phyloP scores from a whole-genome alignment of 2,329 filamentous ascomycete species.

The Davidsoniella virescens region DNA sequence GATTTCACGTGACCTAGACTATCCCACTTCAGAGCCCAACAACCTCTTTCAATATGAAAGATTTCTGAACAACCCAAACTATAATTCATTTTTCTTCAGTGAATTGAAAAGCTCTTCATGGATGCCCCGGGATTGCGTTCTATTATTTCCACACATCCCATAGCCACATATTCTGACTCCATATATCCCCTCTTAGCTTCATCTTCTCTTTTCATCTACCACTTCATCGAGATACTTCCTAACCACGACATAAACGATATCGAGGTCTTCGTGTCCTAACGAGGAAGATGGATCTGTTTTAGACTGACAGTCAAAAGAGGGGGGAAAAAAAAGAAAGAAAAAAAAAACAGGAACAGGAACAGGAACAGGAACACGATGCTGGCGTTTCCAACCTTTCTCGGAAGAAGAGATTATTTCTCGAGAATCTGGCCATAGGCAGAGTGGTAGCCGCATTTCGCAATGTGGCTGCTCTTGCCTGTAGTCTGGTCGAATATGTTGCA shows the following conservation, averaged over 20 bases:
- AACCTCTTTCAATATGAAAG: background rate
- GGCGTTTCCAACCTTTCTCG: background rate
- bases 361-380: too few species aligned
- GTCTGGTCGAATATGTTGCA: constrained; percentile 67
- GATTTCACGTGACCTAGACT: constrained; percentile 13
- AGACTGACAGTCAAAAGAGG: background rate
- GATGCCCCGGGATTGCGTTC: constrained; percentile 7
- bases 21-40: background rate
- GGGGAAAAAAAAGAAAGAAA: too few species aligned
- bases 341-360: too few species aligned
- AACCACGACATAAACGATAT: background rate
- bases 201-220: background rate
- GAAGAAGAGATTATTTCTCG: constrained; percentile 19
- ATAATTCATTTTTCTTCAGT: background rate
- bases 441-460: constrained; percentile 56
- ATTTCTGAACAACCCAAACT: background rate
- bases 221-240: background rate
- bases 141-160: constrained; percentile 12
- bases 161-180: background rate
- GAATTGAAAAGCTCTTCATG: background rate
- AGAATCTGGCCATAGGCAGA: constrained; percentile 42
- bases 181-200: constrained; percentile 6
- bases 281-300: background rate
- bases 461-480: constrained; percentile 58
- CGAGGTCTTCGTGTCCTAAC: background rate